A percentile compares a stretch with the other conserved stretches of the same genome.
These are phyloP conservation scores for Fusarium pseudocircinatum DNA, from an alignment of 2,329 filamentous ascomycete genomes.

Conservation along the genomic window DNA sequence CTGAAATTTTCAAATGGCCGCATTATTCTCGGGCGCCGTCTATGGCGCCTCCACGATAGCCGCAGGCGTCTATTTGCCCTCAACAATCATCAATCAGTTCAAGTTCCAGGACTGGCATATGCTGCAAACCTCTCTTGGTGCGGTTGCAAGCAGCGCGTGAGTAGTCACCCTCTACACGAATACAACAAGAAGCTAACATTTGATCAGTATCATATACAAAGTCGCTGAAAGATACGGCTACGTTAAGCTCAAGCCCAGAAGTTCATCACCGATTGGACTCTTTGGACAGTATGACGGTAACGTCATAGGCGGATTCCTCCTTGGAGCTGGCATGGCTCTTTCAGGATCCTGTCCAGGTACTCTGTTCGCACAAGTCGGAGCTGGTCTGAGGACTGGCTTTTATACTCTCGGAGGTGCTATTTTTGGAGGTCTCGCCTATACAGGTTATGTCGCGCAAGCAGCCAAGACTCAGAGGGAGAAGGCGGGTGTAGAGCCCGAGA, in stretches of 20 bases:
- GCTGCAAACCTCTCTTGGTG: constrained; percentile 71
- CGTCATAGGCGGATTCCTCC: constrained; percentile 67
- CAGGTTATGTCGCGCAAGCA: constrained; percentile 53
- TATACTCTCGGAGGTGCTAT: constrained; percentile 64
- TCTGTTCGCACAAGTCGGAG: constrained; percentile 67
- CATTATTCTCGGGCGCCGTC: constrained; percentile 60
- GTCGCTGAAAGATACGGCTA: constrained; percentile 55
- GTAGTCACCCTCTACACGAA: constrained; percentile 38
- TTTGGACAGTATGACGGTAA: constrained; percentile 70
- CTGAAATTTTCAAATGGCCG: constrained; percentile 40
- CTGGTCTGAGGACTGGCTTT: constrained; percentile 61
- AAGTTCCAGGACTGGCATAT: constrained; percentile 71
- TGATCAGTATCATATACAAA: constrained; percentile 55
- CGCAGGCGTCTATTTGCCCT: constrained; percentile 68
- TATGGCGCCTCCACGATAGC: constrained; percentile 71
- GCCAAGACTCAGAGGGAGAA: constrained; percentile 44
- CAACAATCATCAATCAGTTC: constrained; percentile 70
- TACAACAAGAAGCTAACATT: neutral
- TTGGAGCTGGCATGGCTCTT: constrained; percentile 73
- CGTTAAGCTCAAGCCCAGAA: constrained; percentile 57
- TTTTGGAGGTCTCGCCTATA: constrained; percentile 64
- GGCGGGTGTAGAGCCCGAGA: constrained; percentile 40
- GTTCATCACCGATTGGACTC: constrained; percentile 62
- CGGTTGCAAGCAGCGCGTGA: constrained; percentile 70
- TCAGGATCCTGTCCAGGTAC: constrained; percentile 74